These are phyloP conservation scores for Daldinia sp. DNA, from an alignment of 2,329 filamentous ascomycete genomes.

Conservation along the genomic window DNA sequence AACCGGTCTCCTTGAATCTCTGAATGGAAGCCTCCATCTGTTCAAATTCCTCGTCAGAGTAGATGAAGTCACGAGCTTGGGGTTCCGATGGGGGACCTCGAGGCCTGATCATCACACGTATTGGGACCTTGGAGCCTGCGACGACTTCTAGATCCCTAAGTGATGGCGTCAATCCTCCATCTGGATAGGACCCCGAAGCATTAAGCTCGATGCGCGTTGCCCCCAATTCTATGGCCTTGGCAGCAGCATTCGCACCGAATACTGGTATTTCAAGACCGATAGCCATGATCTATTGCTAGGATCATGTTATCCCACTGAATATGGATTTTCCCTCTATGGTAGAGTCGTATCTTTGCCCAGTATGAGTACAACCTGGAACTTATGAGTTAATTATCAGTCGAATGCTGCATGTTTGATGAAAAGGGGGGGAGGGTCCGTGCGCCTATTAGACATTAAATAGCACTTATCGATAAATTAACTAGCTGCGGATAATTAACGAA, in stretches of 20 bases:
- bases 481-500: too few species aligned
- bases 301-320: background rate
- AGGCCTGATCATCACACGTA: constrained; percentile 69
- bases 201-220: constrained; percentile 68
- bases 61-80: constrained; percentile 60
- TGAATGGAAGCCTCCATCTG: constrained; percentile 59
- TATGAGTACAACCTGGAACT: too few species aligned
- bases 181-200: constrained; percentile 61
- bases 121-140: constrained; percentile 53
- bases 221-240: constrained; percentile 57
- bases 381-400: background rate
- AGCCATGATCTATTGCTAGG: constrained; percentile 19
- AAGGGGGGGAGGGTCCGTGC: background rate
- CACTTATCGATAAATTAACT: background rate
- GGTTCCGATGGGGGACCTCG: constrained; percentile 52
- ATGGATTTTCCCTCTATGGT: background rate
- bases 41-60: constrained; percentile 58
- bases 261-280: constrained; percentile 65
- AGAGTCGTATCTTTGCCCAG: background rate
- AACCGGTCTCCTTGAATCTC: constrained; percentile 54
- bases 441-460: background rate
- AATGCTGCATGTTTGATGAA: background rate
- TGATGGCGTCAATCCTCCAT: constrained; percentile 65
- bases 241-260: constrained; percentile 60
- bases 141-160: constrained; percentile 54